Conservation (phyloP, 140 eudicot genomes). For the Flaveria floridana region DNA sequence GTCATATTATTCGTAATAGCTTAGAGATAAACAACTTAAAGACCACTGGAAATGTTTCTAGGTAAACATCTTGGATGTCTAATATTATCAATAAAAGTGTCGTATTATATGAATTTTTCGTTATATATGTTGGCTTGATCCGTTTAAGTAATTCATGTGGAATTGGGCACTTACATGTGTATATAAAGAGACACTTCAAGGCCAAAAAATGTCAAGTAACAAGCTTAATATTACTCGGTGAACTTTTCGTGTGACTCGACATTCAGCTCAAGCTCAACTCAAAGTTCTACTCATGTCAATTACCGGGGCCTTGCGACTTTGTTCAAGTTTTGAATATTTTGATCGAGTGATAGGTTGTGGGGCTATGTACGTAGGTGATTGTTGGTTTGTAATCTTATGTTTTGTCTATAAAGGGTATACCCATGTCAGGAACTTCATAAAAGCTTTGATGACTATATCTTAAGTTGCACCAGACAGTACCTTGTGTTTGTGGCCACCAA, state of each 20-base stretch:
- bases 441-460: conserved; percentile 7
- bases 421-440: conserved; percentile 22
- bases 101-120: too few species aligned
- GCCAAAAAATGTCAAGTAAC: background rate
- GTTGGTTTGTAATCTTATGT: conserved; percentile 4
- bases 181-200: background rate
- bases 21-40: too few species aligned
- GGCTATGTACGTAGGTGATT: background rate
- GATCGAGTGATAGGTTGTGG: background rate
- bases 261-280: background rate
- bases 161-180: too few species aligned
- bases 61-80: too few species aligned
- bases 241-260: background rate
- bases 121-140: too few species aligned
- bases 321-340: background rate
- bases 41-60: too few species aligned
- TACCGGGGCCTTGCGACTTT: background rate
- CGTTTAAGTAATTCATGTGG: too few species aligned
- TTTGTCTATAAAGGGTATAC: conserved; percentile 7
- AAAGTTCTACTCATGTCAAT: background rate
- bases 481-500: conserved; percentile 28
- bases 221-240: background rate
- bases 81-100: too few species aligned
- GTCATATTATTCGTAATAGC: too few species aligned
- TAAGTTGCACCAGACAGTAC: conserved; percentile 23